Evolutionary conservation across 2,329 filamentous ascomycete species (phyloP).

Genomic region (Neophaeococcomyces aloes): DNA sequence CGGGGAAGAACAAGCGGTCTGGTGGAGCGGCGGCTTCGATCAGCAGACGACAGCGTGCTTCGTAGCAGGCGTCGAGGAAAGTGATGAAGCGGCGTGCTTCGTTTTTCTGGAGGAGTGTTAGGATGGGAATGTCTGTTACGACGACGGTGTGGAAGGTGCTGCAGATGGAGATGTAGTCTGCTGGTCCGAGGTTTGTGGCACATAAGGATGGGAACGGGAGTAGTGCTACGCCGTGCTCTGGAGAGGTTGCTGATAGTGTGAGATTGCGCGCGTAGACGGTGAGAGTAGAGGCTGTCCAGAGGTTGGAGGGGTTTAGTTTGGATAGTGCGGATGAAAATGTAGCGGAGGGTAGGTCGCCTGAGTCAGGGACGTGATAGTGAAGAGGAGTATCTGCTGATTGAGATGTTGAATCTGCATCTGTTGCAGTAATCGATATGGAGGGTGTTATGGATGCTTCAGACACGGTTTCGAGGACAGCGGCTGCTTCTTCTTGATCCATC

Average conservation of each 20-base stretch:
- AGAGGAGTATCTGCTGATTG: constrained; percentile 17
- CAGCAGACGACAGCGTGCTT: constrained; percentile 66
- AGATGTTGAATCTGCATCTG: background rate
- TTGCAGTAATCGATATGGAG: background rate
- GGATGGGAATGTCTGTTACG: constrained; percentile 56
- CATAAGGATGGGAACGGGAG: constrained; percentile 64
- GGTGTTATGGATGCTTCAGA: constrained; percentile 2
- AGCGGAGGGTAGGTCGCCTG: constrained; percentile 1
- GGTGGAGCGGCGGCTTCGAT: constrained; percentile 57
- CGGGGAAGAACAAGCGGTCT: constrained; percentile 69
- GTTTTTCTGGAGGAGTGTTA: constrained; percentile 62
- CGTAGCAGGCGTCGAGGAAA: constrained; percentile 68
- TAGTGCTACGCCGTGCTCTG: constrained; percentile 28
- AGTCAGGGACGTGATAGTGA: constrained; percentile 18
- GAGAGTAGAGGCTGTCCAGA: constrained; percentile 16
- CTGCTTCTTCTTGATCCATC: constrained; percentile 3
- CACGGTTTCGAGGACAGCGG: background rate
- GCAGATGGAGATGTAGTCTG: constrained; percentile 72
- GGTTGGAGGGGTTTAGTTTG: constrained; percentile 13
- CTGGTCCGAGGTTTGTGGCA: constrained; percentile 55
- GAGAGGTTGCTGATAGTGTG: constrained; percentile 34
- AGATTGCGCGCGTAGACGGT: constrained; percentile 34
- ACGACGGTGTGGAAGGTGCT: constrained; percentile 71
- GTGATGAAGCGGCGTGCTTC: constrained; percentile 73
- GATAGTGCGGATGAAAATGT: constrained; percentile 5